These are phyloP conservation scores for Aureobasidium lini DNA, from an alignment of 2,329 filamentous ascomycete species.

Conservation along the genomic window DNA sequence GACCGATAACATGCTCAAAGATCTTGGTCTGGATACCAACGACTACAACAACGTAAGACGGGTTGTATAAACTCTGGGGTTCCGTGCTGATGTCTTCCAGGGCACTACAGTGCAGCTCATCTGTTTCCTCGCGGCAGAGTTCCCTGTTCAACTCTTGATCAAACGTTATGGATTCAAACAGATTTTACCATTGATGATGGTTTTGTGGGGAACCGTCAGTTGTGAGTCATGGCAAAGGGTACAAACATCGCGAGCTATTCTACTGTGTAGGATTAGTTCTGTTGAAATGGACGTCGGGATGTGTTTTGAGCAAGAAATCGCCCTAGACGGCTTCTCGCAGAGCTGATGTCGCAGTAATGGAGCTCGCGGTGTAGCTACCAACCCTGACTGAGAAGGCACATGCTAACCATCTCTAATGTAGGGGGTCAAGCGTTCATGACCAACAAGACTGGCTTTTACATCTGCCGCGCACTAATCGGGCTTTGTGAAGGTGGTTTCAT, in stretches of 20 bases:
- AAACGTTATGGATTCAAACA: constrained; percentile 16
- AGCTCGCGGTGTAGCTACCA: no score
- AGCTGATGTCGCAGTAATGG: no score
- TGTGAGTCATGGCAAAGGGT: no score
- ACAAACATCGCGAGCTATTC: no score
- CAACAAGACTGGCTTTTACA: constrained; percentile 14
- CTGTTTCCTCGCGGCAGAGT: constrained; percentile 15
- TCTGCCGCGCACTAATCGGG: constrained; percentile 14
- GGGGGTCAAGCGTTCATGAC: constrained; percentile 13
- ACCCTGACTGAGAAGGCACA: no score
- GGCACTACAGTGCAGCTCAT: constrained; percentile 12
- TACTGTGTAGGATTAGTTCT: no score
- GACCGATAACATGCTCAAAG: constrained; percentile 16
- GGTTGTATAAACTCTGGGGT: constrained; percentile 18
- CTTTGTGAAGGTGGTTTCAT: constrained; percentile 17
- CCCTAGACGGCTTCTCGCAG: no score
- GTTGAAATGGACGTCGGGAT: no score
- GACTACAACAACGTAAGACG: constrained; percentile 17
- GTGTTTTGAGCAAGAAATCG: no score
- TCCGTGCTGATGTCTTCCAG: constrained; percentile 18
- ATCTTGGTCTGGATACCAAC: constrained; percentile 13
- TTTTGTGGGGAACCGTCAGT: constrained; percentile 14
- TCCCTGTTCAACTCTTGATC: constrained; percentile 17
- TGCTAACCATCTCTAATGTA: not conserved
- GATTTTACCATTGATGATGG: constrained; percentile 16